Evolutionary conservation across 2,329 filamentous ascomycete species (phyloP).

Genomic region (Aspergillus sergii): DNA sequence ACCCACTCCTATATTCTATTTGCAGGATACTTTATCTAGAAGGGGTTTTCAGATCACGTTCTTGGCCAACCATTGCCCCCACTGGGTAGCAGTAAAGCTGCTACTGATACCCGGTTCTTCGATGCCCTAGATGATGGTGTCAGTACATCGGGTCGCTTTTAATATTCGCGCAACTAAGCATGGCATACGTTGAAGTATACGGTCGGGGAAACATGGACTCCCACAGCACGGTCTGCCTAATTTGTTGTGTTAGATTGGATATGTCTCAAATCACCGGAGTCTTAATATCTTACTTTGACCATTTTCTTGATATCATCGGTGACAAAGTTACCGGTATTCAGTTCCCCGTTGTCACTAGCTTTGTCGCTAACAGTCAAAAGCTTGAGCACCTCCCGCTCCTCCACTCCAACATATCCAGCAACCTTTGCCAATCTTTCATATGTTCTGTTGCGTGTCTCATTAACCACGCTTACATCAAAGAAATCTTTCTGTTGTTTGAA

Average conservation of each 20-base stretch:
- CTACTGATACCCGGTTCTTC: constrained; percentile 78
- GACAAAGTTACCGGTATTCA: constrained; percentile 80
- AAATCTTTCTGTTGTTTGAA: constrained; percentile 72
- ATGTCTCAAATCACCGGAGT: constrained; percentile 3
- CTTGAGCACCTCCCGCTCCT: constrained; percentile 69
- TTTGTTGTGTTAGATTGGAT: constrained; percentile 20
- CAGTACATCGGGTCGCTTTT: constrained; percentile 18
- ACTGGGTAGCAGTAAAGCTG: constrained; percentile 76
- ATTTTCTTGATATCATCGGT: constrained; percentile 84
- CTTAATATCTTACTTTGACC: constrained; percentile 63
- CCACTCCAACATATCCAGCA: constrained; percentile 67
- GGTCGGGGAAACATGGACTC: constrained; percentile 89
- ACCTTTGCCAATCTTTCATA: constrained; percentile 78
- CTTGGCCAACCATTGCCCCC: constrained; percentile 78
- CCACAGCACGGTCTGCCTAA: constrained; percentile 66
- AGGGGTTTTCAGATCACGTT: constrained; percentile 54
- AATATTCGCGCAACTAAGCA: constrained; percentile 2
- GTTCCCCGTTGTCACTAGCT: constrained; percentile 64
- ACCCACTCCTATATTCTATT: constrained; percentile 8
- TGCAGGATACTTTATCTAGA: neutral
- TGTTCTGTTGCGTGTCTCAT: constrained; percentile 81
- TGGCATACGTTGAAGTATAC: constrained; percentile 73
- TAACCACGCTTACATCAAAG: constrained; percentile 83
- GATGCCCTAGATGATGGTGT: constrained; percentile 54
- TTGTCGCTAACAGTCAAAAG: constrained; percentile 71